Percentiles rank a stretch among this genome's conserved stretches.
These are phyloP conservation scores for Kalmanozyma brasiliensis DNA, from an alignment of 1,284 basidiomycete genomes.

Conservation along the genomic window DNA sequence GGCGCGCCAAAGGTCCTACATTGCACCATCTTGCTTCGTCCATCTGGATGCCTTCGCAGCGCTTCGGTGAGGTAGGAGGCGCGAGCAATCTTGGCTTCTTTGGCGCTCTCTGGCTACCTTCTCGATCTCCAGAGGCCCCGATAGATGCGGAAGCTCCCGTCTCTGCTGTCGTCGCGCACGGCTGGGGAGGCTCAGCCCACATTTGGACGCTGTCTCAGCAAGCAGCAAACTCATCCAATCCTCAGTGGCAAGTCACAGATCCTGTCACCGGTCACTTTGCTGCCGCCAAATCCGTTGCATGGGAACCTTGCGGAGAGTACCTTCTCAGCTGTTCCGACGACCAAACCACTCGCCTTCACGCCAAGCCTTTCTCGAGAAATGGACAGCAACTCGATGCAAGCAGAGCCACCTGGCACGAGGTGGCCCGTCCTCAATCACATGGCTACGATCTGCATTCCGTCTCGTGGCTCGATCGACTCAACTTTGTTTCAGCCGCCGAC, in stretches of 20 bases:
- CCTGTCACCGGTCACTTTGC: conserved; percentile 60
- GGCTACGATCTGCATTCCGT: conserved; percentile 61
- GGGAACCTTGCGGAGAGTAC: conserved; percentile 63
- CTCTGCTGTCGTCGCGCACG: conserved; percentile 57
- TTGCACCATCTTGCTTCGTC: conserved; percentile 43
- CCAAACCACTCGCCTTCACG: conserved; percentile 64
- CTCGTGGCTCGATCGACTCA: conserved; percentile 60
- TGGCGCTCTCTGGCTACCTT: conserved; percentile 58
- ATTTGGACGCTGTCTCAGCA: conserved; percentile 41
- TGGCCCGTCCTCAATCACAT: conserved; percentile 66
- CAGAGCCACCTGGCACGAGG: conserved; percentile 58
- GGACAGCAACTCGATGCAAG: conserved; percentile 7
- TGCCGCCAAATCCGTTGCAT: conserved; percentile 49
- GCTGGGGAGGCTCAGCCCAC: conserved; percentile 63
- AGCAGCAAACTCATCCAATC: conserved; percentile 2
- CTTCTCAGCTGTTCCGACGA: conserved; percentile 58
- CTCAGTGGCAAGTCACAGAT: conserved; percentile 30
- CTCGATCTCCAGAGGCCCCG: conserved; percentile 1
- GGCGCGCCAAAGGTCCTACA: conserved; percentile 57
- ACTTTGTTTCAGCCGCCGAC: conserved; percentile 65
- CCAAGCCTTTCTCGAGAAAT: conserved; percentile 20
- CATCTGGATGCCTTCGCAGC: conserved; percentile 63
- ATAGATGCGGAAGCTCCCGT: conserved; percentile 1
- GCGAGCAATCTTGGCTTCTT: conserved; percentile 62
- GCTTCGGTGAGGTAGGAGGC: conserved; percentile 65